These are phyloP conservation scores for Neobulgaria alba DNA, from an alignment of 2,329 filamentous ascomycete species.

Conservation along the genomic window DNA sequence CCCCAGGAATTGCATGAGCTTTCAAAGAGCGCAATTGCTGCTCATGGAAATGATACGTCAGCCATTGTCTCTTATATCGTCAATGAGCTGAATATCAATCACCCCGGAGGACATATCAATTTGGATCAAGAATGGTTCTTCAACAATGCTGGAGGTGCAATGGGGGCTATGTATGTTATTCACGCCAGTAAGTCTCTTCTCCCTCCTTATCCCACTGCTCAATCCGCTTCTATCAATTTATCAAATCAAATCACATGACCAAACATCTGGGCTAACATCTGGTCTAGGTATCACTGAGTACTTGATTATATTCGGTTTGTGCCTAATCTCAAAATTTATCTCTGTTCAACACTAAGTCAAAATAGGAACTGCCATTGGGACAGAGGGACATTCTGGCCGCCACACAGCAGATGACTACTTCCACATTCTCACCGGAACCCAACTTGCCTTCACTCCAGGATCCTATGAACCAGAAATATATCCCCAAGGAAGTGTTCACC, in stretches of 20 bases:
- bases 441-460: slow-evolving; percentile 66
- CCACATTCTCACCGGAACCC: slow-evolving; percentile 73
- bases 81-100: slow-evolving; percentile 49
- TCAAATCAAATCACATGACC: no score
- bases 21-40: slow-evolving; percentile 53
- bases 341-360: slow-evolving; percentile 6
- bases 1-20: slow-evolving; percentile 60
- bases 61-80: slow-evolving; percentile 63
- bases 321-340: not conserved
- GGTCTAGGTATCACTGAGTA: slow-evolving; percentile 68
- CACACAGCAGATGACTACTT: slow-evolving; percentile 95
- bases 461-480: slow-evolving; percentile 62
- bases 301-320: slow-evolving; percentile 69
- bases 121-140: slow-evolving; percentile 77
- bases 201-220: not conserved
- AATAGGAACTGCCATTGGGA: slow-evolving; percentile 62
- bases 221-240: no score
- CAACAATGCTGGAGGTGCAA: slow-evolving; percentile 85
- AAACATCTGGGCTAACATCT: slow-evolving; percentile 4
- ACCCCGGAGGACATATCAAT: slow-evolving; percentile 49
- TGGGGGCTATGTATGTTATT: slow-evolving; percentile 87
- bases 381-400: slow-evolving; percentile 79
- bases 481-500: slow-evolving; percentile 59
- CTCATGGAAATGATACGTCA: slow-evolving; percentile 68
- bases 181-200: slow-evolving; percentile 60